Evolutionary conservation across 768 basidiomycete species (phyloP).

Genomic region (Austroboletus eburneus): DNA sequence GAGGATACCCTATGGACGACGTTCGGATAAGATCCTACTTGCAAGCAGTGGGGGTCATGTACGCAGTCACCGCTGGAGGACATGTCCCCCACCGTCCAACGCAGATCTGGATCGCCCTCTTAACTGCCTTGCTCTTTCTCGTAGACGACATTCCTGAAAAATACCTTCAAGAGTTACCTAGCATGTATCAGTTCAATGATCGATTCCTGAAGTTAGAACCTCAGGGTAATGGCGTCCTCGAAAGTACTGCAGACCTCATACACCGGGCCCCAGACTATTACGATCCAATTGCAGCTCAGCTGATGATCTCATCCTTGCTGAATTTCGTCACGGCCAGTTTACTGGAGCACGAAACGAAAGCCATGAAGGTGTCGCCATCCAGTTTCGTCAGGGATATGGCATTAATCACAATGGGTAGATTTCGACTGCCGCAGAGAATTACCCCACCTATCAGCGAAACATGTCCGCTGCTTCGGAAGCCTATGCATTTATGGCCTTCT

Average conservation of each 20-base stretch:
- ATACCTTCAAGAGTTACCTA: background rate
- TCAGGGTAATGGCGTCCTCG: slow-evolving; percentile 30
- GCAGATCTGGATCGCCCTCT: slow-evolving; percentile 30
- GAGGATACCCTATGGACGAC: slow-evolving; percentile 26
- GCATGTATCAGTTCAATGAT: background rate
- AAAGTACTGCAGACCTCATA: slow-evolving; percentile 28
- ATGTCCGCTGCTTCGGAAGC: slow-evolving; percentile 35
- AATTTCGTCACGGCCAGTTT: slow-evolving; percentile 21
- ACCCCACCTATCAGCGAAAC: slow-evolving; percentile 23
- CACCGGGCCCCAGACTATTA: slow-evolving; percentile 23
- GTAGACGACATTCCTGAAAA: slow-evolving; percentile 30
- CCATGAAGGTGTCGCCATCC: slow-evolving; percentile 14
- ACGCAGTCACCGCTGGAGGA: slow-evolving; percentile 16
- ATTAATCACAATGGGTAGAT: slow-evolving; percentile 6
- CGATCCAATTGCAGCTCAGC: slow-evolving; percentile 22
- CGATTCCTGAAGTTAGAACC: background rate
- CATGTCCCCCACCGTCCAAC: slow-evolving; percentile 16
- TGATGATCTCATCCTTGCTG: slow-evolving; percentile 33
- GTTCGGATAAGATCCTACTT: slow-evolving; percentile 26
- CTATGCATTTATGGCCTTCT: slow-evolving; percentile 36
- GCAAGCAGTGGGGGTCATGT: slow-evolving; percentile 28
- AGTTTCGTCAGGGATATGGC: background rate
- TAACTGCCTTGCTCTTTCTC: slow-evolving; percentile 29
- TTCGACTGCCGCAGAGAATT: slow-evolving; percentile 22
- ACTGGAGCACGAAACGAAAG: slow-evolving; percentile 23